These are phyloP conservation scores for Ogataea populi-albae DNA, from an alignment of 805 yeast species.

Conservation along the genomic window DNA sequence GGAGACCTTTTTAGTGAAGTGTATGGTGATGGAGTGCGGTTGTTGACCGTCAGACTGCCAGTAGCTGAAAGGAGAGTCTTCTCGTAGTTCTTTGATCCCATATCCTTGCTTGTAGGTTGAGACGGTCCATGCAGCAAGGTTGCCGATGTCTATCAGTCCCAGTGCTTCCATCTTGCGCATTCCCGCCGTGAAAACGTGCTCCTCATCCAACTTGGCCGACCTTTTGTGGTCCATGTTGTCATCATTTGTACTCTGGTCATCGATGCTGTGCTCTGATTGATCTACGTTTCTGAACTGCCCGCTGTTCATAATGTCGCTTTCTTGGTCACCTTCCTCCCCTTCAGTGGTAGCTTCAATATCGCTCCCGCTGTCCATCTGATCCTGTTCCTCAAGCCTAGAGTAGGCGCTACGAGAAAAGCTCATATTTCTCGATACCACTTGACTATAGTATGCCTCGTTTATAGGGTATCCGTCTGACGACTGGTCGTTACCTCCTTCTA, in stretches of 20 bases:
- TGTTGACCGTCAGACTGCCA: slow-evolving; percentile 97
- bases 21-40: slow-evolving; percentile 80
- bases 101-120: slow-evolving; percentile 72
- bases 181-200: slow-evolving; percentile 34
- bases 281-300: slow-evolving; percentile 2
- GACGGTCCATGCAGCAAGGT: slow-evolving; percentile 79
- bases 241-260: slow-evolving; percentile 10
- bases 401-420: too few species aligned
- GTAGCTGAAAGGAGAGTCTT: slow-evolving; percentile 65
- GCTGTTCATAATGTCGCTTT: slow-evolving; percentile 7
- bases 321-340: slow-evolving; percentile 8
- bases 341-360: slow-evolving; percentile 1
- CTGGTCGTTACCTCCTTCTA: too few species aligned
- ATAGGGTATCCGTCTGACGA: too few species aligned
- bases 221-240: slow-evolving; percentile 7
- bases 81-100: slow-evolving; percentile 69
- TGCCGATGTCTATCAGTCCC: slow-evolving; percentile 73
- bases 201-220: slow-evolving; percentile 18
- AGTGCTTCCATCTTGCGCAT: slow-evolving; percentile 51
- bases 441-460: too few species aligned
- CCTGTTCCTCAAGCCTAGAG: too few species aligned
- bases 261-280: slow-evolving; percentile 1
- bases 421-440: too few species aligned
- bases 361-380: slow-evolving; percentile 2
- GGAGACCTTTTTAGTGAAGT: slow-evolving; percentile 73